Conservation (phyloP, 2,329 filamentous ascomycete genomes). For the Talaromyces sp. region DNA sequence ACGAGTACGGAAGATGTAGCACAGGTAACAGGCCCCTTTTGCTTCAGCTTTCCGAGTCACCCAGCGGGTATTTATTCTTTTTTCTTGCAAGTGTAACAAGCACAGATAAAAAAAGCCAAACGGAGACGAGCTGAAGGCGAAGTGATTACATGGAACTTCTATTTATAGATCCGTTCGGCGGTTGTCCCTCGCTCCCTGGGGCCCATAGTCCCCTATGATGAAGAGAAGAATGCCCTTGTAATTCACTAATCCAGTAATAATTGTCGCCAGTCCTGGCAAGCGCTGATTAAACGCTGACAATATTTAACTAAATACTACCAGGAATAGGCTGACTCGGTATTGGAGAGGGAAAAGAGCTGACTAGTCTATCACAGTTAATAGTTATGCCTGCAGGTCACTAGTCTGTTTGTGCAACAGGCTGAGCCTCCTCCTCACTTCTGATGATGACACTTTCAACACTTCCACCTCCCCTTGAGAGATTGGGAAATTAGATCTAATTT, state of each 20-base stretch:
- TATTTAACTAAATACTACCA: not conserved
- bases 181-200: not conserved
- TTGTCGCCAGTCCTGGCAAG: not conserved
- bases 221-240: not conserved
- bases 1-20: not conserved
- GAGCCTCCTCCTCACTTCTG: constrained; percentile 1
- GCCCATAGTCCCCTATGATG: too few relatives aligned
- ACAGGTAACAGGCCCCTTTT: not conserved
- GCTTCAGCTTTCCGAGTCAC: not conserved
- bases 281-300: too few relatives aligned
- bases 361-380: not conserved
- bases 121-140: not conserved
- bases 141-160: not conserved
- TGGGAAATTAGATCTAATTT: not conserved
- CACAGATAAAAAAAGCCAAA: not conserved
- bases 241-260: not conserved
- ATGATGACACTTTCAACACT: not conserved
- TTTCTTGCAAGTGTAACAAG: not conserved
- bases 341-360: not conserved
- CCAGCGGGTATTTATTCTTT: not conserved
- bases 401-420: not conserved
- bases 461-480: not conserved
- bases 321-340: not conserved
- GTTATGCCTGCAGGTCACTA: not conserved
- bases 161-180: not conserved